Conservation (phyloP, 257 asterid genomes). For the Coffea eugenioides region DNA sequence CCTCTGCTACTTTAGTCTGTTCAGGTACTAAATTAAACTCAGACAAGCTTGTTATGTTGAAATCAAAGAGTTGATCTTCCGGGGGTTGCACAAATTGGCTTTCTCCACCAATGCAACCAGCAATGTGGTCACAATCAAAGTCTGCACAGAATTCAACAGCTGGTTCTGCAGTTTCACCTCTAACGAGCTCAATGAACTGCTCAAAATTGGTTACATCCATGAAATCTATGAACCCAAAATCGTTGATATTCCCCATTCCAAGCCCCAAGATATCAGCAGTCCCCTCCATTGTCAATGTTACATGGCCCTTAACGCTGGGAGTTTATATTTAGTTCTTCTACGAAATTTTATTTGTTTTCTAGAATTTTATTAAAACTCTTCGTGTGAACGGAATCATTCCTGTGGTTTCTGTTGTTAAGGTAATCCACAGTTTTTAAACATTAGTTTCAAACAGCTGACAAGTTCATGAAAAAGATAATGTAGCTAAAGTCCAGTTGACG, state of each 20-base stretch:
- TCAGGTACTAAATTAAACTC: constrained; percentile 9
- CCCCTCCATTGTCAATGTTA: constrained; percentile 28
- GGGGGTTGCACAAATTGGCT: constrained; percentile 21
- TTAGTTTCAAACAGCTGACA: neutral
- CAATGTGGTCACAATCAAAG: constrained; percentile 25
- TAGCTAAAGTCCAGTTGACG: neutral
- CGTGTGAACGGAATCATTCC: constrained; percentile 36
- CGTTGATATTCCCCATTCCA: constrained; percentile 18
- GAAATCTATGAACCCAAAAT: constrained; percentile 51
- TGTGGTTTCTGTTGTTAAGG: neutral
- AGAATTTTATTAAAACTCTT: neutral
- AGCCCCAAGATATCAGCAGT: constrained; percentile 3
- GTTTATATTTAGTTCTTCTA: neutral
- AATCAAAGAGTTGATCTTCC: constrained; percentile 32
- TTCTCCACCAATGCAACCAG: constrained; percentile 12
- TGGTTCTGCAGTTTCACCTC: constrained; percentile 38
- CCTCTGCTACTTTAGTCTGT: constrained; percentile 18
- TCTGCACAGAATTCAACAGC: constrained; percentile 22
- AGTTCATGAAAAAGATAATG: neutral
- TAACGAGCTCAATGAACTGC: constrained; percentile 42
- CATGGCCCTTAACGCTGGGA: neutral
- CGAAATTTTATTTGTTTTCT: neutral
- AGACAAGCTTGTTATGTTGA: constrained; percentile 13
- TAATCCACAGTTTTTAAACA: neutral
- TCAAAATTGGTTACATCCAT: constrained; percentile 51